Conservation (phyloP, 2,329 filamentous ascomycete species). For the Apiospora saccharicola region DNA sequence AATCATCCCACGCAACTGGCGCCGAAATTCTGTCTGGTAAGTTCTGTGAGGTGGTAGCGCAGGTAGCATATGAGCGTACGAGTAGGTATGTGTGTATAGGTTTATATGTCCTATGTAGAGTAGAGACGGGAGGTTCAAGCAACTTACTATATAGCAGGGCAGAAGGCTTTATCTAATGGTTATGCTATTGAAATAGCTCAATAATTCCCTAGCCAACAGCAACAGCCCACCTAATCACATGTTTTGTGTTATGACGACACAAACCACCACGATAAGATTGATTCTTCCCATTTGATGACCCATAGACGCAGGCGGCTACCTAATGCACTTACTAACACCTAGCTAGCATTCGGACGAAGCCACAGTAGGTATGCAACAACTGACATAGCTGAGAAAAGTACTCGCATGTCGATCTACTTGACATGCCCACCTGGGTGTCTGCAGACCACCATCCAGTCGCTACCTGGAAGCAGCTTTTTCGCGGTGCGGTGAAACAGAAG, state of each 20-base stretch:
- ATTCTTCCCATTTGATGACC: neutral
- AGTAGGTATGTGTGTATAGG: neutral
- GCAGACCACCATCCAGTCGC: neutral
- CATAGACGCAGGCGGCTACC: neutral
- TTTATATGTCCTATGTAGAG: neutral
- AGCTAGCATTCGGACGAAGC: slow-evolving; percentile 3
- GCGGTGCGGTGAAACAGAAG: slow-evolving; percentile 5
- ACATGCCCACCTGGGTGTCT: neutral
- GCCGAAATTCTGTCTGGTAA: neutral
- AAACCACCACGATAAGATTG: neutral
- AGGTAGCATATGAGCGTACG: neutral
- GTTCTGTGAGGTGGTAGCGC: neutral
- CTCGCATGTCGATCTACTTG: neutral
- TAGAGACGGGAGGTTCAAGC: neutral
- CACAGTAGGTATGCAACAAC: neutral
- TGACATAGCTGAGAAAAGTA: slow-evolving; percentile 3
- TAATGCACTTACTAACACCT: neutral
- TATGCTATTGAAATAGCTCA: neutral
- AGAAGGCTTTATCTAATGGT: neutral
- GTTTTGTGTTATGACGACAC: slow-evolving; percentile 21
- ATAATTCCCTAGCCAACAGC: neutral
- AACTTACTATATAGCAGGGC: neutral
- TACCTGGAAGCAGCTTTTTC: neutral
- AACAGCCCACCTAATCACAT: slow-evolving; percentile 15
- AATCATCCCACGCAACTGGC: slow-evolving; percentile 2